Conservation (phyloP, 257 asterid species). For the Cruciata laevipes region DNA sequence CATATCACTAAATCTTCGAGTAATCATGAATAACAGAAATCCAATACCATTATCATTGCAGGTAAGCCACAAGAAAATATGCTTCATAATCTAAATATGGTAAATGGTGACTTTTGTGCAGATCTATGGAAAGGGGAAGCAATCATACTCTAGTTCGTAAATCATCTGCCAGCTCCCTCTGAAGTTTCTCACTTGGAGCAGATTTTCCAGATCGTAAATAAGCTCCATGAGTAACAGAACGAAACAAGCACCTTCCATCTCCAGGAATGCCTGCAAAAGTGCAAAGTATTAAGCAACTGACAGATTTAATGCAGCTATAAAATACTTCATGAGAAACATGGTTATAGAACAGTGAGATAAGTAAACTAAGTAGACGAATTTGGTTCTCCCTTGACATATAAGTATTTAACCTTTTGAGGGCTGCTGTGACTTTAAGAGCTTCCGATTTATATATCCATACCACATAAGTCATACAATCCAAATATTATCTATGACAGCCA, state of each 20-base stretch:
- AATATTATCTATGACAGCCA: neutral
- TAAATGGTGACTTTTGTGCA: neutral
- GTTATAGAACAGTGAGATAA: neutral
- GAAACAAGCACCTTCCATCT: slow-evolving; percentile 97
- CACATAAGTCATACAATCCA: neutral
- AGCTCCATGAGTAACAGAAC: slow-evolving; percentile 94
- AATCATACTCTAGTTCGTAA: slow-evolving; percentile 68
- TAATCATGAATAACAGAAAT: neutral
- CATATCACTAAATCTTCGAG: neutral
- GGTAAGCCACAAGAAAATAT: neutral
- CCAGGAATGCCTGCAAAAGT: slow-evolving; percentile 77
- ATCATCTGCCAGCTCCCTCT: slow-evolving; percentile 79
- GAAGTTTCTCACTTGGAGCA: slow-evolving; percentile 60
- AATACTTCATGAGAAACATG: neutral
- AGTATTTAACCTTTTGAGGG: neutral
- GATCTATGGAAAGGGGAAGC: slow-evolving; percentile 1
- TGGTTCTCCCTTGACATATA: neutral
- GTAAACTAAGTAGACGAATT: neutral
- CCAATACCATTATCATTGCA: neutral
- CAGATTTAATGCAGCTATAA: slow-evolving; percentile 1
- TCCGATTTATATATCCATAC: neutral
- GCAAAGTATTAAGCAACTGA: slow-evolving; percentile 18
- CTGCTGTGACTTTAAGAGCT: neutral
- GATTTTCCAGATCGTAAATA: slow-evolving; percentile 70
- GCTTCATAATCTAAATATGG: neutral